A percentile compares a stretch with the other conserved stretches of the same genome.
These are phyloP conservation scores for Didymella exigua DNA, from an alignment of 2,329 filamentous ascomycete species.

Conservation along the genomic window DNA sequence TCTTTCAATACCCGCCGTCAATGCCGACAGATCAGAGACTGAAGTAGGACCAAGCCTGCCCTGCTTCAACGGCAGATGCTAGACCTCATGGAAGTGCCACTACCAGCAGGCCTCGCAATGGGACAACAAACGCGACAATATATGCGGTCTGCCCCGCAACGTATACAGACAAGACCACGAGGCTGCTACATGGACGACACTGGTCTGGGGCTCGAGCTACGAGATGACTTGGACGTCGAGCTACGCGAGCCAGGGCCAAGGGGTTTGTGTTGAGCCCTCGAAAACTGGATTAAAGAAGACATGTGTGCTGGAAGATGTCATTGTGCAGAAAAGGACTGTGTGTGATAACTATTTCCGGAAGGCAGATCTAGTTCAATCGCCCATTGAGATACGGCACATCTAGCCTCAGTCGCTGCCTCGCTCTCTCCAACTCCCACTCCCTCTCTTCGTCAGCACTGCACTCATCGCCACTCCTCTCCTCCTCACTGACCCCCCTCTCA, in stretches of 20 bases:
- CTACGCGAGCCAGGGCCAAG: background rate
- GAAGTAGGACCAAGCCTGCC: background rate
- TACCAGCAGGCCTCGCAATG: background rate
- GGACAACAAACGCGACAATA: background rate
- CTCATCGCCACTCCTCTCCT: slow-evolving; percentile 44
- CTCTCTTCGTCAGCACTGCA: slow-evolving; percentile 36
- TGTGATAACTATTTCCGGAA: too few relatives aligned
- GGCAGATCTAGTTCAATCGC: background rate
- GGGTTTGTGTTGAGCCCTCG: background rate
- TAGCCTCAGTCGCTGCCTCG: slow-evolving; percentile 19
- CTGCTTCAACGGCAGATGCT: slow-evolving; percentile 5
- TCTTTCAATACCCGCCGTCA: background rate
- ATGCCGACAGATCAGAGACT: background rate
- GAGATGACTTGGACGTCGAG: background rate
- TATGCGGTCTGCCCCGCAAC: background rate
- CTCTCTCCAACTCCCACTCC: background rate
- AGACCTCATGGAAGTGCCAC: slow-evolving; percentile 1
- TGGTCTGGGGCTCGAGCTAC: background rate
- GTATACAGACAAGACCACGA: background rate
- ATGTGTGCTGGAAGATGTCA: too few relatives aligned
- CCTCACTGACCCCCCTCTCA: slow-evolving; percentile 46
- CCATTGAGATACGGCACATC: slow-evolving; percentile 17
- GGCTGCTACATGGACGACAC: background rate
- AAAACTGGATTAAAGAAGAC: background rate
- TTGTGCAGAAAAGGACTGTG: too few relatives aligned